Evolutionary conservation across 192 early-diverging fungal genomes (phyloP).

Genomic region (Polychytrium aggregatum): DNA sequence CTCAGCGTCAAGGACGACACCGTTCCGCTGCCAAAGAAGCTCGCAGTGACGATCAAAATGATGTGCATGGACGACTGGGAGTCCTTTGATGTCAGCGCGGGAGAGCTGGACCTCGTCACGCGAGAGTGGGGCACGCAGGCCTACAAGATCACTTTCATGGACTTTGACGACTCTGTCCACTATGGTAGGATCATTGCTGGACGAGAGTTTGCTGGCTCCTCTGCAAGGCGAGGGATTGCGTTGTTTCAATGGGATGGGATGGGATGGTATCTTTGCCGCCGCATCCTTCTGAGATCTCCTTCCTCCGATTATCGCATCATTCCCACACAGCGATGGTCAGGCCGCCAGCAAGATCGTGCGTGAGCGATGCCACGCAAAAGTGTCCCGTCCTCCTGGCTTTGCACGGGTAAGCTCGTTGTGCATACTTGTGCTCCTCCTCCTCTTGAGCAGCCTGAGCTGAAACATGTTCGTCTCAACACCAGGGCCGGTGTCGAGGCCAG

Average conservation of each 20-base stretch:
- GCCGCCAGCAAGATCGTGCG: slow-evolving; percentile 26
- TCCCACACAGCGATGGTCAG: slow-evolving; percentile 29
- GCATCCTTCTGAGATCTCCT: too few relatives aligned
- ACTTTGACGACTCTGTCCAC: slow-evolving; percentile 56
- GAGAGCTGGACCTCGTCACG: slow-evolving; percentile 15
- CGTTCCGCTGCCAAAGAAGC: slow-evolving; percentile 1
- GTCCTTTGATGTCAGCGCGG: too few relatives aligned
- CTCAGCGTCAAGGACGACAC: slow-evolving; percentile 14
- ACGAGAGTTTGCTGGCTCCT: neutral
- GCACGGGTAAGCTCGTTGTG: slow-evolving; percentile 38
- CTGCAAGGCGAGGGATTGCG: too few relatives aligned
- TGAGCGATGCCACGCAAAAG: slow-evolving; percentile 7
- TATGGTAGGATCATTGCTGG: slow-evolving; percentile 36
- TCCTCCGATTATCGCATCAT: too few relatives aligned
- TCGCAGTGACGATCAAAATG: too few relatives aligned
- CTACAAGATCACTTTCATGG: slow-evolving; percentile 60
- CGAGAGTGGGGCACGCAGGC: too few relatives aligned
- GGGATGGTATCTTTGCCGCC: too few relatives aligned
- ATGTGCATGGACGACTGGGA: too few relatives aligned
- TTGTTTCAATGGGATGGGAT: too few relatives aligned
- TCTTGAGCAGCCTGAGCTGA: too few relatives aligned
- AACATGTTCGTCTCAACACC: neutral
- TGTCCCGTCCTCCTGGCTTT: slow-evolving; percentile 56
- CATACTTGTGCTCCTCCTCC: neutral
- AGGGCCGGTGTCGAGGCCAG: slow-evolving; percentile 55